A percentile compares a stretch with the other conserved stretches of the same genome.
Conservation (phyloP, 257 asterid species). For the Solanum piurae region DNA sequence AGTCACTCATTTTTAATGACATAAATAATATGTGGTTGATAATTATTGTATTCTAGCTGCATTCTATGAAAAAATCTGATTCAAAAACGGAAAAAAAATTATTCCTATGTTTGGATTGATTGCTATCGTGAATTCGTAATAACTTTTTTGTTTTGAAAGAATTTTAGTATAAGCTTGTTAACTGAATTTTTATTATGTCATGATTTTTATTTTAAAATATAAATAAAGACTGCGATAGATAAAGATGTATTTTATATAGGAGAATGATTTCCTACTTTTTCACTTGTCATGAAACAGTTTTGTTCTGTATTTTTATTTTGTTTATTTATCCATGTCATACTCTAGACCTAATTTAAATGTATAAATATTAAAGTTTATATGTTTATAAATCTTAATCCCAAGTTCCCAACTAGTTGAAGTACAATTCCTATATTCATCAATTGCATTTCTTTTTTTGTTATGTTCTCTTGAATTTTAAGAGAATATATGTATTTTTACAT, state of each 20-base stretch:
- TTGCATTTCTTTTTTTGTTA: background rate
- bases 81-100: background rate
- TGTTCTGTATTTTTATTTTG: background rate
- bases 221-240: background rate
- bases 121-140: no score
- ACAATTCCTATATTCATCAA: background rate
- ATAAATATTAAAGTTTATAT: background rate
- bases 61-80: background rate
- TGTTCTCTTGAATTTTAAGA: no score
- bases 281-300: background rate
- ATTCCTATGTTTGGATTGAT: background rate
- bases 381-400: background rate
- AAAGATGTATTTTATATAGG: background rate
- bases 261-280: background rate
- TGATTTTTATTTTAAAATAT: background rate
- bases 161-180: background rate
- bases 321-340: background rate
- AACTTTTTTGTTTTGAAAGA: background rate
- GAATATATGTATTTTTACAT: no score
- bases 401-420: no score
- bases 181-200: background rate
- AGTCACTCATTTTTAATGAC: background rate
- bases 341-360: background rate
- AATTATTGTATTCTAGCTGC: background rate
- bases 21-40: background rate